Conservation (phyloP, 192 early-diverging fungal genomes). For the Phycomyces nitens region DNA sequence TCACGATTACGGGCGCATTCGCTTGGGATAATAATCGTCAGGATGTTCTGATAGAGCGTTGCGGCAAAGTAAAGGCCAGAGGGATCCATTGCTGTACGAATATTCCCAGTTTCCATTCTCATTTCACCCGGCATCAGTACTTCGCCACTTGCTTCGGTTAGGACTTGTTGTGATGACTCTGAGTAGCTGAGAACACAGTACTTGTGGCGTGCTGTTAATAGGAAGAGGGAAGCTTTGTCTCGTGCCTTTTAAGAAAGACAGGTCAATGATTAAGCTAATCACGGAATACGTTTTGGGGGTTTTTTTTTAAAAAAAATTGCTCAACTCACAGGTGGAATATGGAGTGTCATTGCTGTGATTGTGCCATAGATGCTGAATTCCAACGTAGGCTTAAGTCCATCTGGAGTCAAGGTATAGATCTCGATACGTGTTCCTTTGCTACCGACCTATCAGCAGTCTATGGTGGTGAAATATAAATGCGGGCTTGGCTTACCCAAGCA, state of each 20-base stretch:
- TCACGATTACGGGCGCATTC: neutral
- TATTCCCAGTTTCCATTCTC: slow-evolving; percentile 28
- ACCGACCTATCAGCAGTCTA: slow-evolving; percentile 1
- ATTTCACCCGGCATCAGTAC: slow-evolving; percentile 39
- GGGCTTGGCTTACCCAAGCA: slow-evolving; percentile 59
- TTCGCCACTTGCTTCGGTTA: slow-evolving; percentile 67
- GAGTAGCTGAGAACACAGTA: slow-evolving; percentile 73
- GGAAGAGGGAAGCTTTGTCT: slow-evolving; percentile 60
- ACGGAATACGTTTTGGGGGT: too few species aligned
- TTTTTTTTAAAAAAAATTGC: neutral
- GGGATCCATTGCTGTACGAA: slow-evolving; percentile 10
- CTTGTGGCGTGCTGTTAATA: slow-evolving; percentile 65
- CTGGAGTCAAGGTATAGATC: slow-evolving; percentile 45
- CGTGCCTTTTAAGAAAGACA: slow-evolving; percentile 38
- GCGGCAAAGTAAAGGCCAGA: slow-evolving; percentile 7
- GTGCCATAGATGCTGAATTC: slow-evolving; percentile 69
- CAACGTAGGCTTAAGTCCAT: slow-evolving; percentile 54
- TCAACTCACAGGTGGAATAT: slow-evolving; percentile 29
- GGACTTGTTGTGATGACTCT: slow-evolving; percentile 28
- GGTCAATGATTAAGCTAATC: too few species aligned
- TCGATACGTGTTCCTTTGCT: slow-evolving; percentile 66
- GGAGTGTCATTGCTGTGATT: slow-evolving; percentile 55
- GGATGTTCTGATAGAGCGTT: slow-evolving; percentile 10
- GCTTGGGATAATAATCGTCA: slow-evolving; percentile 15
- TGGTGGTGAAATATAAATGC: neutral